Percentiles rank a stretch among this genome's conserved stretches.
phyloP scores from a whole-genome alignment of 2,329 filamentous ascomycete genomes.

The Trichoderma sp. region DNA sequence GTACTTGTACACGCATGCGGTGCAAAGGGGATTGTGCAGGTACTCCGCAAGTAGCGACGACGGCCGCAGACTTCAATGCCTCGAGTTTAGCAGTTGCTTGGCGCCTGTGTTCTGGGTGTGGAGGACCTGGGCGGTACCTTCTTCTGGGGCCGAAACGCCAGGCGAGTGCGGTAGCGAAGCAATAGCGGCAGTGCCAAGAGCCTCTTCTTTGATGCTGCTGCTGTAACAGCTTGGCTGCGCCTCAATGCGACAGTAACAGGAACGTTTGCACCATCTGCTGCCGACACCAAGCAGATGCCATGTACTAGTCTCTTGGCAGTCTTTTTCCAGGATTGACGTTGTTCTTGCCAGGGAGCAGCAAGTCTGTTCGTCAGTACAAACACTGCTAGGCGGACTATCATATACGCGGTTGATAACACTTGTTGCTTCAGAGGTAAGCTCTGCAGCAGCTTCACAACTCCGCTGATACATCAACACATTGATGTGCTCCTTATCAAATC shows the following conservation, averaged over 20 bases:
- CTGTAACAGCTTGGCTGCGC: constrained; percentile 2
- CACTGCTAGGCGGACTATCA: neutral
- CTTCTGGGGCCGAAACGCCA: neutral
- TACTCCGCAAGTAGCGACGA: neutral
- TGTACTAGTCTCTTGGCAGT: neutral
- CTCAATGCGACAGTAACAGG: constrained; percentile 14
- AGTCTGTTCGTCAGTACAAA: neutral
- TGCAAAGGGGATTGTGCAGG: neutral
- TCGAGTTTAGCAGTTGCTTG: neutral
- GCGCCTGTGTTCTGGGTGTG: neutral
- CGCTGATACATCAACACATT: neutral
- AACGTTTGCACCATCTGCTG: neutral
- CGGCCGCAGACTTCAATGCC: neutral
- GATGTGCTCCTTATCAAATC: neutral
- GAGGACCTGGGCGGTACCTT: constrained; percentile 15
- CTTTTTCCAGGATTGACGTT: neutral
- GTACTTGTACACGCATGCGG: neutral
- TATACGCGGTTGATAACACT: too few species aligned
- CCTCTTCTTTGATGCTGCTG: neutral
- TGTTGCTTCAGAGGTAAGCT: too few species aligned
- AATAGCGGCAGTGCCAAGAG: neutral
- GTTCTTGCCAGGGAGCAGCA: neutral
- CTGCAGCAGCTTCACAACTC: neutral
- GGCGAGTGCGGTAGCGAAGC: neutral
- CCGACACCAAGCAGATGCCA: neutral